These are phyloP conservation scores for Venturiaceae sp. DNA, from an alignment of 2,329 filamentous ascomycete genomes.

Conservation along the genomic window DNA sequence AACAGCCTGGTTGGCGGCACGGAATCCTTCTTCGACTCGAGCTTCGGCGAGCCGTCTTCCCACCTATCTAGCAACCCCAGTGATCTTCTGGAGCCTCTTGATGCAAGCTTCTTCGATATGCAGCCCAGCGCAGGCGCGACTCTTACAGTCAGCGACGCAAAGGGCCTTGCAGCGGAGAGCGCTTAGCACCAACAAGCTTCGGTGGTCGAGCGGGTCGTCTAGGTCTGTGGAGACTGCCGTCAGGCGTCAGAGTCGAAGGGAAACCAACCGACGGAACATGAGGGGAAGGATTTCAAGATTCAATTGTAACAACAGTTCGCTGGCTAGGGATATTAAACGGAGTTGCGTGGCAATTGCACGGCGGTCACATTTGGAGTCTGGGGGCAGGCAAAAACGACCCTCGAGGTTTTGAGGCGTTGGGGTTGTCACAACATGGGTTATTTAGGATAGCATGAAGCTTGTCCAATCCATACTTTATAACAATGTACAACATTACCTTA, in stretches of 20 bases:
- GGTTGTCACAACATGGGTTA: not conserved
- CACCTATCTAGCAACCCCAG: slow-evolving; percentile 21
- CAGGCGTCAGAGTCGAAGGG: not conserved
- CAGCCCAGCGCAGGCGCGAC: slow-evolving; percentile 35
- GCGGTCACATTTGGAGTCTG: not conserved
- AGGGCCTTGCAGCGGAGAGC: slow-evolving; percentile 30
- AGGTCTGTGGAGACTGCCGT: not conserved
- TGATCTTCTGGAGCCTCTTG: slow-evolving; percentile 23
- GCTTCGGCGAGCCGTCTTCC: slow-evolving; percentile 2
- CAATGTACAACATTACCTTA: not conserved
- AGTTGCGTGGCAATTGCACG: not conserved
- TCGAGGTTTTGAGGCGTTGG: not conserved
- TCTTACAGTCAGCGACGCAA: slow-evolving; percentile 35
- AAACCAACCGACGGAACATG: not conserved
- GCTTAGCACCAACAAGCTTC: not conserved
- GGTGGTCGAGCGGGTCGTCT: not conserved
- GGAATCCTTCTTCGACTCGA: slow-evolving; percentile 22
- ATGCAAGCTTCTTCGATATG: slow-evolving; percentile 31
- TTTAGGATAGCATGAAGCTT: not conserved
- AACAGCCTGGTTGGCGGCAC: slow-evolving; percentile 19
- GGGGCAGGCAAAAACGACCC: not conserved
- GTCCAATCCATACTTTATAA: not conserved
- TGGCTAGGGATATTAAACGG: slow-evolving; percentile 1
- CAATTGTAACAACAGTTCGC: not conserved
- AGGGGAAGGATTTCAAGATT: not conserved